A percentile compares a stretch with the other conserved stretches of the same genome.
phyloP scores from a whole-genome alignment of 306 rosid genomes.

The Morella rubra region DNA sequence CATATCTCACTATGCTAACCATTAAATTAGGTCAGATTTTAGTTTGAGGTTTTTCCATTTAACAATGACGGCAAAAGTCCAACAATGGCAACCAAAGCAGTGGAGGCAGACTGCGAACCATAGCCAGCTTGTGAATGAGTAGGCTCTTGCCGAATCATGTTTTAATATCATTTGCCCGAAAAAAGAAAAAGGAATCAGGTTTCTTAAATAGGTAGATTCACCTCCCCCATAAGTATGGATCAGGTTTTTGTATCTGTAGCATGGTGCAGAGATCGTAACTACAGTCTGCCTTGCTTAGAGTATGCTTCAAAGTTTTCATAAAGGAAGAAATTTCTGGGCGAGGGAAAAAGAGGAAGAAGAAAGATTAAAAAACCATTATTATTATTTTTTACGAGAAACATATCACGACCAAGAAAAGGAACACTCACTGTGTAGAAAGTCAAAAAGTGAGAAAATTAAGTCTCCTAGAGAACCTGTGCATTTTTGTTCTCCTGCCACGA shows the following conservation, averaged over 20 bases:
- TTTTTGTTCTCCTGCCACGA: constrained; percentile 61
- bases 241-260: neutral
- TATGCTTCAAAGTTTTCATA: neutral
- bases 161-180: neutral
- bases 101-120: neutral
- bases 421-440: neutral
- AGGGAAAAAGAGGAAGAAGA: neutral
- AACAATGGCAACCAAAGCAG: neutral
- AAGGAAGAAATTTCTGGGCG: neutral
- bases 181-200: too few species aligned
- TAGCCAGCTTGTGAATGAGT: neutral
- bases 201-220: neutral
- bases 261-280: neutral
- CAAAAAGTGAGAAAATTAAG: neutral
- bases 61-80: neutral
- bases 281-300: constrained; percentile 1
- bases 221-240: neutral
- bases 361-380: neutral
- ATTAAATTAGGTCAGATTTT: neutral
- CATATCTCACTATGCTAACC: neutral
- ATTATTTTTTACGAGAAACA: neutral
- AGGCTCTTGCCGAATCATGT: neutral
- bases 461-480: constrained; percentile 66
- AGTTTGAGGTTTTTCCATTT: neutral
- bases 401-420: neutral